Percentiles rank a stretch among this genome's conserved stretches.
Evolutionary conservation across 148 eudicot genomes (phyloP).

Genomic region (Heliosperma pusillum): DNA sequence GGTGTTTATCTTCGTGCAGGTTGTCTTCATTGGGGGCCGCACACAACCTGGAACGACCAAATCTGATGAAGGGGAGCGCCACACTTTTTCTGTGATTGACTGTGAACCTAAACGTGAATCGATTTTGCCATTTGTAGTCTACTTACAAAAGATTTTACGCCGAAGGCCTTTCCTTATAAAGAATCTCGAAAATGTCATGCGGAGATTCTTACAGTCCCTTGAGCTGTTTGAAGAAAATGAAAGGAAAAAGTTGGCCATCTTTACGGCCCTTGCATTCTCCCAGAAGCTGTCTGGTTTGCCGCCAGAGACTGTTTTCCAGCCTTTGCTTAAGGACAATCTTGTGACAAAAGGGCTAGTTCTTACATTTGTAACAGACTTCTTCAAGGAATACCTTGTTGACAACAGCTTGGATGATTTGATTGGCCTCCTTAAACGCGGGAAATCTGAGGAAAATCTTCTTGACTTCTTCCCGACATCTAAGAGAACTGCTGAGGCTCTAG

Average conservation of each 20-base stretch:
- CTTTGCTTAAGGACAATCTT: conserved; percentile 93
- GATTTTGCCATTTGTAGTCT: conserved; percentile 86
- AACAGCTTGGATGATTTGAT: conserved; percentile 95
- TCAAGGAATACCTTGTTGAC: conserved; percentile 89
- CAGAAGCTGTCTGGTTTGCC: conserved; percentile 98
- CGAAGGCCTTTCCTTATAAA: conserved; percentile 92
- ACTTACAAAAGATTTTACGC: conserved; percentile 82
- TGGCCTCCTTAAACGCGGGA: conserved; percentile 80
- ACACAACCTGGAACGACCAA: conserved; percentile 98
- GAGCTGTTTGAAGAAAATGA: conserved; percentile 95
- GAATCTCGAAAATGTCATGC: conserved; percentile 96
- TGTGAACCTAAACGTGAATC: conserved; percentile 86
- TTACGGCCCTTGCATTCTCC: conserved; percentile 96
- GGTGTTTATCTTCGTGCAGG: conserved; percentile 36
- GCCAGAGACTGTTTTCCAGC: conserved; percentile 96
- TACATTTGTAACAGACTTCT: conserved; percentile 86
- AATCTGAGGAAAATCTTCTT: conserved; percentile 82
- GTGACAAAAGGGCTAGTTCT: conserved; percentile 94
- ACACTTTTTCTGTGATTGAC: conserved; percentile 79
- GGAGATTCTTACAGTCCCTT: conserved; percentile 85
- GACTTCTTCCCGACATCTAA: conserved; percentile 85
- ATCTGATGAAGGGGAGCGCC: conserved; percentile 98
- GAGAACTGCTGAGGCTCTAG: conserved; percentile 75
- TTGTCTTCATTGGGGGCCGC: conserved; percentile 86
- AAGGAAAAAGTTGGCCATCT: conserved; percentile 89